Base-by-base conservation (phyloP, 345 rosid genomes). In the Passiflora organensis region DNA sequence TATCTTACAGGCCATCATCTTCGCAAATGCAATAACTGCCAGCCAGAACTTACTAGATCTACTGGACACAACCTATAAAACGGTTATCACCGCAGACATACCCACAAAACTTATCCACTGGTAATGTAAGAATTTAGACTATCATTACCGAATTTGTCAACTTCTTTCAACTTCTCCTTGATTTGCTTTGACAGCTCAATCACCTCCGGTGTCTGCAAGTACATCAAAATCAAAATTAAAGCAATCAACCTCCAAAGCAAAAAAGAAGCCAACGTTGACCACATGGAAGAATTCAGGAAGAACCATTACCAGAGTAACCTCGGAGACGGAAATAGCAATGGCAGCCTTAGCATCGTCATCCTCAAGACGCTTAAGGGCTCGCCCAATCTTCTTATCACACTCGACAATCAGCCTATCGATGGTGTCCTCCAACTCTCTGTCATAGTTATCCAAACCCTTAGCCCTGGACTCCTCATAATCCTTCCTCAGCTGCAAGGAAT, bases 341-440 rank as follows among this genome's bases (percentile, higher is more conserved):
- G 99, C 99, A 64, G 99, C 97, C 82, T 93, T 93, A 11, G 99
- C 97, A 65, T 93, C 99, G n/a, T 93, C 99, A 66, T 87, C 96
- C 71, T 93, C 97, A 50, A 93, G 96, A 64, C 99, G 95, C 76
- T 85, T 89, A 60, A 93, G 87, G 38, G 99, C 99, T 71, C 99
- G 81, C 60, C 82, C 80, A 56, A 93, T 93, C 77, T 94, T 94
- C 69, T 93, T 80, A 69, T 94, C 99, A 50, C 99, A 94, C 75
- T 94, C 99, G 21, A 94, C 85, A 45, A 94, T 94, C 44, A 94
- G 87, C 60, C 95, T 84, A 54, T 89, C 99, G 36, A 94, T 94
- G 12, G 89, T 91, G 55, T 89, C 97, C 77, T 94, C 99, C 79
- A 94, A 68, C 60, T 94, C 99, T 63, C 90, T 71, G 66, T 94